Evolutionary conservation across 257 asterid species (phyloP).

Genomic region (Solanum arcanum): DNA sequence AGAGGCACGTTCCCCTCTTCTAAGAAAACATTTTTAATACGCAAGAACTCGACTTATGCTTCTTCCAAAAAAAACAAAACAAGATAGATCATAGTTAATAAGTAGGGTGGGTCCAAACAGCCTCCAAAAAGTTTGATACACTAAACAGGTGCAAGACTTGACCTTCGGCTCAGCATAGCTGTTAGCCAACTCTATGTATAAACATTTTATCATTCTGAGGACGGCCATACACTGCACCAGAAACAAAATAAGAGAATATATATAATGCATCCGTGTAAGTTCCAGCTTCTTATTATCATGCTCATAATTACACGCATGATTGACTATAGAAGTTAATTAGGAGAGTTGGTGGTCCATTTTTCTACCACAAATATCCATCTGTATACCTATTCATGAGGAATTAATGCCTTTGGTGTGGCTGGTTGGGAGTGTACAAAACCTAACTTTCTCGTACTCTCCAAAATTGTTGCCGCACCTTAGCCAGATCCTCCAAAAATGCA

Average conservation of each 20-base stretch:
- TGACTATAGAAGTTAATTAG: background rate
- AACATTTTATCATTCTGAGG: constrained; percentile 93
- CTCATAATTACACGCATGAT: background rate
- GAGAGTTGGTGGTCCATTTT: background rate
- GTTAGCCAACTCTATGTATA: constrained; percentile 89
- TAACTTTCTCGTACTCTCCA: no score
- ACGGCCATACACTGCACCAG: constrained; percentile 63
- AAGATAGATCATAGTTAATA: constrained; percentile 2
- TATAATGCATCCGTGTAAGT: background rate
- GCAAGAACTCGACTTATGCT: constrained; percentile 68
- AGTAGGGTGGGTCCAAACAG: background rate
- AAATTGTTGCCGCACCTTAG: no score
- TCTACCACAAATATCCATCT: background rate
- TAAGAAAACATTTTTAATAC: constrained; percentile 57
- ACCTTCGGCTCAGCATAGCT: constrained; percentile 95
- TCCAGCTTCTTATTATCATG: constrained; percentile 1
- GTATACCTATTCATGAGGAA: background rate
- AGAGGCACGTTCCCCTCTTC: constrained; percentile 44
- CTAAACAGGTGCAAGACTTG: background rate
- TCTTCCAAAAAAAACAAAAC: constrained; percentile 56
- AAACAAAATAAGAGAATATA: background rate
- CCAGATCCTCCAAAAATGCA: no score
- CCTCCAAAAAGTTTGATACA: background rate
- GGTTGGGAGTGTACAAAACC: background rate
- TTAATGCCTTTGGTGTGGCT: background rate